A percentile compares a stretch with the other conserved stretches of the same genome.
Conservation (phyloP, 2,329 filamentous ascomycete genomes). For the Tolypocladium ophioglossoides region DNA sequence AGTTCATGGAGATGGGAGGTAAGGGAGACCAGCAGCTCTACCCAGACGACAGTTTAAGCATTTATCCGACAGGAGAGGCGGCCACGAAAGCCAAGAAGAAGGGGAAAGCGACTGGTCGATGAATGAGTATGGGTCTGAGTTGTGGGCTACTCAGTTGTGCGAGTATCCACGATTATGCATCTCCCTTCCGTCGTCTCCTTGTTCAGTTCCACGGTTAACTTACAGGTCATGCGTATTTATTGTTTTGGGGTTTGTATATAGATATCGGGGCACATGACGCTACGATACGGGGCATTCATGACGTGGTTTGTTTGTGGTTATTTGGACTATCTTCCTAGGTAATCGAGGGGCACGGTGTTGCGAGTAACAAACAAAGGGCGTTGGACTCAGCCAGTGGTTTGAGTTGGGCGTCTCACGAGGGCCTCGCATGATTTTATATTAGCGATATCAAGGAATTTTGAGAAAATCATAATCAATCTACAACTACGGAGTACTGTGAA, state of each 20-base stretch:
- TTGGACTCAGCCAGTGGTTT: neutral
- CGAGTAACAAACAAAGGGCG: neutral
- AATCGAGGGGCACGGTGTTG: neutral
- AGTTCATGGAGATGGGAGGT: slow-evolving; percentile 78
- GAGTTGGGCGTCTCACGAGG: neutral
- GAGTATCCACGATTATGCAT: neutral
- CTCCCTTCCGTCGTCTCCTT: neutral
- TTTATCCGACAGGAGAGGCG: slow-evolving; percentile 30
- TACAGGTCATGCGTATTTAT: neutral
- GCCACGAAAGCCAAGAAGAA: slow-evolving; percentile 18
- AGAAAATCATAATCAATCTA: neutral
- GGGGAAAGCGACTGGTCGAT: slow-evolving; percentile 13
- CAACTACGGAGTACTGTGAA: too few relatives aligned
- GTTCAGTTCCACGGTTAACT: too few relatives aligned
- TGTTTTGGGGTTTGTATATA: slow-evolving; percentile 2
- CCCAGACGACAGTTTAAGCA: slow-evolving; percentile 46
- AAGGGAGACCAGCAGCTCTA: slow-evolving; percentile 76
- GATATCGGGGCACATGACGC: neutral
- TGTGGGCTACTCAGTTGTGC: neutral
- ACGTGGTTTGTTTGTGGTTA: neutral
- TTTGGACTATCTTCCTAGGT: neutral
- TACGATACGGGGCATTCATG: neutral
- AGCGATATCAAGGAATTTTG: neutral
- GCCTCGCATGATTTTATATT: neutral
- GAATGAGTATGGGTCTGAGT: neutral